phyloP scores from a whole-genome alignment of 345 rosid genomes.

The Anacardium occidentale region DNA sequence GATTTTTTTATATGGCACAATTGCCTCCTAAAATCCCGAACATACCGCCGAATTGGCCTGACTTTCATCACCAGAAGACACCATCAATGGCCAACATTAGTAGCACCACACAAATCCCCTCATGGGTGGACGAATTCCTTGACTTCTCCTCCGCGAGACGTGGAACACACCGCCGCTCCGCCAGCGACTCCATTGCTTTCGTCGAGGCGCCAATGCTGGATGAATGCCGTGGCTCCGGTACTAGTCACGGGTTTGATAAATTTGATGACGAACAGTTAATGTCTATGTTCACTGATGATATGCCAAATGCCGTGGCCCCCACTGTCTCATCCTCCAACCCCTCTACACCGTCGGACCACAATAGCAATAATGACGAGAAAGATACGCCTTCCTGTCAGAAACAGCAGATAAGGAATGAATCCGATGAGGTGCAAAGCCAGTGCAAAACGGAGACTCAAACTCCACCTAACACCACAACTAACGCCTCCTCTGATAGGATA shows the following conservation, averaged over 20 bases:
- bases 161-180: constrained; percentile 67
- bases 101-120: constrained; percentile 39
- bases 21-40: constrained; percentile 92
- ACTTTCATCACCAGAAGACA: constrained; percentile 46
- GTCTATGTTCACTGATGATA: constrained; percentile 74
- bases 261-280: constrained; percentile 82
- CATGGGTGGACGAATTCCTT: constrained; percentile 83
- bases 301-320: constrained; percentile 46
- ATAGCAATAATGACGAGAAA: constrained; percentile 64
- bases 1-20: constrained; percentile 56
- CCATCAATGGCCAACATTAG: constrained; percentile 24
- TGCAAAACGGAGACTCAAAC: constrained; percentile 38
- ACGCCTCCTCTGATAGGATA: constrained; percentile 41
- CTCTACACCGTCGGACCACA: constrained; percentile 74
- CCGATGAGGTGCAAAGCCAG: constrained; percentile 64
- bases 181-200: constrained; percentile 74
- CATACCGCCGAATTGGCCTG: constrained; percentile 71
- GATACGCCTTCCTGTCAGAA: constrained; percentile 30
- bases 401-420: constrained; percentile 31
- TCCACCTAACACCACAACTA: constrained; percentile 24
- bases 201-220: constrained; percentile 44
- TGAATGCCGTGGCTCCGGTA: constrained; percentile 15
- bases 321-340: constrained; percentile 58
- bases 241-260: constrained; percentile 42
- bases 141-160: constrained; percentile 73